Conservation (phyloP, 1,284 basidiomycete species). For the Marasmius tenuissimus region DNA sequence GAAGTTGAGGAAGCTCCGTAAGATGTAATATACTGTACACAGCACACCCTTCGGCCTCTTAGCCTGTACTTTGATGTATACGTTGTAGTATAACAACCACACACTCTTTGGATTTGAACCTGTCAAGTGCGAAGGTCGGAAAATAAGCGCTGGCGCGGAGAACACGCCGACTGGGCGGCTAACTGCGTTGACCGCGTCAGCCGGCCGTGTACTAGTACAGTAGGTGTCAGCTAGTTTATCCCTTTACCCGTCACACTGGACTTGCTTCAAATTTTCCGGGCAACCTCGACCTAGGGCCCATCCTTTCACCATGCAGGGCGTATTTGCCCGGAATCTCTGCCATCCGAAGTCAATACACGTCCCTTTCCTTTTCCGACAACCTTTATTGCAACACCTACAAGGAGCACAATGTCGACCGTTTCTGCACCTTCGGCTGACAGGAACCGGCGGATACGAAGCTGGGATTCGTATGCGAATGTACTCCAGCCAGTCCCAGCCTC, state of each 20-base stretch:
- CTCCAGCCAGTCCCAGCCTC: neutral
- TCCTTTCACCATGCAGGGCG: neutral
- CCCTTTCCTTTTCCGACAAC: neutral
- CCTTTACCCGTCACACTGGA: neutral
- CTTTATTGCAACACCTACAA: neutral
- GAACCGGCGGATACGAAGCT: neutral
- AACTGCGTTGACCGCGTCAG: no score
- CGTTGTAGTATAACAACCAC: no score
- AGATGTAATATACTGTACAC: neutral
- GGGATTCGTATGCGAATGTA: neutral
- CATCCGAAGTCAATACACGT: neutral
- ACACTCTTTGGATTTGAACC: no score
- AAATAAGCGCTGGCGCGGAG: no score
- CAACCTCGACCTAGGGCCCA: neutral
- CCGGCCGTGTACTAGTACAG: no score
- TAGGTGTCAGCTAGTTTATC: neutral
- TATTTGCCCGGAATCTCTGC: neutral
- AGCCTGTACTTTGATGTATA: no score
- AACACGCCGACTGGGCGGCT: no score
- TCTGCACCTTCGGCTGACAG: neutral
- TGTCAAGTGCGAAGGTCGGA: no score
- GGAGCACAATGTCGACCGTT: no score
- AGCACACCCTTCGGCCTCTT: neutral
- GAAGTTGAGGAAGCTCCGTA: constrained; percentile 1
- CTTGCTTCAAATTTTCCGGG: neutral